phyloP scores from a whole-genome alignment of 495 filamentous ascomycete genomes.

The Penicillium egyptiacum region DNA sequence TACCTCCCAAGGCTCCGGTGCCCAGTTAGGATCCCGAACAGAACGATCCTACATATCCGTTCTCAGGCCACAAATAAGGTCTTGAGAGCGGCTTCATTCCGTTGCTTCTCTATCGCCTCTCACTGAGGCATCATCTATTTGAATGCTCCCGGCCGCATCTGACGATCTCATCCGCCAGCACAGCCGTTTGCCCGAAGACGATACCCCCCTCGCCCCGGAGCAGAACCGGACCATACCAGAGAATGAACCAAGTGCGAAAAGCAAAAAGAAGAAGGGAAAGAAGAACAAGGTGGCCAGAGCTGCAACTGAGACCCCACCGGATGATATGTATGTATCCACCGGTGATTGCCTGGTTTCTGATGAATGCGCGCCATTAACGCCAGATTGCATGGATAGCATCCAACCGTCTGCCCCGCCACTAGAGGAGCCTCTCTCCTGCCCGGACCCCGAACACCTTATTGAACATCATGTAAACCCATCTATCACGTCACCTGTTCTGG shows the following conservation, averaged over 20 bases:
- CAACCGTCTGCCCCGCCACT: conserved; percentile 31
- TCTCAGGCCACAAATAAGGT: conserved; percentile 40
- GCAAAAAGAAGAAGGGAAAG: conserved; percentile 49
- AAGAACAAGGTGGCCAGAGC: conserved; percentile 43
- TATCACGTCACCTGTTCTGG: conserved; percentile 46
- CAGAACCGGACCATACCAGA: conserved; percentile 29
- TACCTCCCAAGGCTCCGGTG: not conserved
- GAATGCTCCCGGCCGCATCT: conserved; percentile 50
- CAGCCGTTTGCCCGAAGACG: conserved; percentile 43
- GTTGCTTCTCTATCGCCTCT: conserved; percentile 27
- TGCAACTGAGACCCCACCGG: conserved; percentile 35
- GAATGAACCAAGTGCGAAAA: conserved; percentile 45
- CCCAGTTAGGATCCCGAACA: conserved; percentile 12
- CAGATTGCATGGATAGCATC: conserved; percentile 20
- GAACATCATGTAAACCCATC: conserved; percentile 29
- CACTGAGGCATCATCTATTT: conserved; percentile 39
- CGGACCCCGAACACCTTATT: conserved; percentile 26
- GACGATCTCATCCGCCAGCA: conserved; percentile 48
- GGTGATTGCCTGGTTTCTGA: conserved; percentile 9
- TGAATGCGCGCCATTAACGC: conserved; percentile 10
- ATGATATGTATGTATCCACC: conserved; percentile 43
- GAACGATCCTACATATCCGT: conserved; percentile 28
- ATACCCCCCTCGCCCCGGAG: conserved; percentile 32
- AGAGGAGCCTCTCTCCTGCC: conserved; percentile 40
- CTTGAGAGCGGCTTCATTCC: conserved; percentile 36